Percentiles rank a stretch among this genome's conserved stretches.
phyloP scores from a whole-genome alignment of 306 rosid genomes.

The Prunus dulcis region DNA sequence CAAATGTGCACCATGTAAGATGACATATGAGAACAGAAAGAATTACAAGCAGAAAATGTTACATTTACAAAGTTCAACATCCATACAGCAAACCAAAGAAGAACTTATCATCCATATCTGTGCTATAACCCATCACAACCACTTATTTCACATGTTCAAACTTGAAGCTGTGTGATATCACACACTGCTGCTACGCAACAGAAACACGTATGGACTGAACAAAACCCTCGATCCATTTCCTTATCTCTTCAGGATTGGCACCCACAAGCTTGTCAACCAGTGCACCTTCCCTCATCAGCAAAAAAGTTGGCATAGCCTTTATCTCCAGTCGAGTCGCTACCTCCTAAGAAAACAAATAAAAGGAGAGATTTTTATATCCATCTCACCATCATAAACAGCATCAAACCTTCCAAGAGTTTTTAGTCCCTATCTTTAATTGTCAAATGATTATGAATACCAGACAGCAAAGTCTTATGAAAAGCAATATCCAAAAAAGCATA shows the following conservation, averaged over 20 bases:
- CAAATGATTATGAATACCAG: not conserved
- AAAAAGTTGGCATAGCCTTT: slow-evolving; percentile 93
- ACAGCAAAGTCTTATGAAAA: not conserved
- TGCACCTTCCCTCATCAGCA: slow-evolving; percentile 57
- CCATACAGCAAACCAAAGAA: not conserved
- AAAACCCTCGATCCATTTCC: slow-evolving; percentile 66
- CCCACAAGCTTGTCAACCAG: slow-evolving; percentile 65
- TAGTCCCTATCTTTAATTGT: not conserved
- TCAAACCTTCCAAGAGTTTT: slow-evolving; percentile 6
- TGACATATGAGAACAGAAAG: not conserved
- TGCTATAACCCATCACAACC: slow-evolving; percentile 22
- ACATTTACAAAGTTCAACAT: not conserved
- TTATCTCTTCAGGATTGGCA: slow-evolving; percentile 93
- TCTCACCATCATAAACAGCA: slow-evolving; percentile 1
- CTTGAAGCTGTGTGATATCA: slow-evolving; percentile 9
- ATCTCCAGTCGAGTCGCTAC: slow-evolving; percentile 66
- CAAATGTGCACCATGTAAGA: not conserved
- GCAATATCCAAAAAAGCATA: not conserved
- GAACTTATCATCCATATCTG: slow-evolving; percentile 8
- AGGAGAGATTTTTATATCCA: not conserved
- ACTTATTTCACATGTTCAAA: slow-evolving; percentile 26
- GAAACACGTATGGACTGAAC: slow-evolving; percentile 41
- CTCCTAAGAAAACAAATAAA: slow-evolving; percentile 41
- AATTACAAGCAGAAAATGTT: not conserved
- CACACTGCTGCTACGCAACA: slow-evolving; percentile 30